Evolutionary conservation across 1,284 basidiomycete genomes (phyloP).

Genomic region (Ceratobasidium sp.): DNA sequence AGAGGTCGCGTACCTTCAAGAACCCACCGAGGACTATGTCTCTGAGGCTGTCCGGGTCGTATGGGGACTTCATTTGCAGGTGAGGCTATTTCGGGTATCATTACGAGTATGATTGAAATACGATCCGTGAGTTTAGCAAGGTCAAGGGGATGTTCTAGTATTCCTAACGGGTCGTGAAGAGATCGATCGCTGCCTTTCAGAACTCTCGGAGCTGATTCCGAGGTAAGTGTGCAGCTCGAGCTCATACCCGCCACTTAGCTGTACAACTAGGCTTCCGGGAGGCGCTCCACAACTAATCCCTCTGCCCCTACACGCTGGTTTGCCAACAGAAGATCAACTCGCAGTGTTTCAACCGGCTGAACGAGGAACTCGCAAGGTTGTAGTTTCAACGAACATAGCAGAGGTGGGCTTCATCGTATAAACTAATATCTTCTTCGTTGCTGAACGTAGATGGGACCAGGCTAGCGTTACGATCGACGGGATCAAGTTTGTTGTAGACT

Average conservation of each 20-base stretch:
- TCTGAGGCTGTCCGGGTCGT: slow-evolving; percentile 84
- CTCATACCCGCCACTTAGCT: slow-evolving; percentile 8
- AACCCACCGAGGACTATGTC: slow-evolving; percentile 84
- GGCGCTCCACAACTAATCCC: slow-evolving; percentile 70
- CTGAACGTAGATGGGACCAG: slow-evolving; percentile 55
- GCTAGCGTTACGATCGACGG: slow-evolving; percentile 97
- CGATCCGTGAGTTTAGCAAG: slow-evolving; percentile 60
- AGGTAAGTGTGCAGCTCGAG: slow-evolving; percentile 63
- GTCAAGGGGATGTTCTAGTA: slow-evolving; percentile 89
- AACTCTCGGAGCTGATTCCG: slow-evolving; percentile 79
- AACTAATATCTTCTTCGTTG: too few relatives aligned
- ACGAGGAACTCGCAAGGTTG: slow-evolving; percentile 83
- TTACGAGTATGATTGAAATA: not conserved
- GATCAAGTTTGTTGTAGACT: slow-evolving; percentile 94
- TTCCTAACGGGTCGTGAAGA: slow-evolving; percentile 98
- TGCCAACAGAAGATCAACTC: slow-evolving; percentile 87
- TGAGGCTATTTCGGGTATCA: slow-evolving; percentile 54
- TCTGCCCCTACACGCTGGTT: slow-evolving; percentile 87
- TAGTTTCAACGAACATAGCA: slow-evolving; percentile 95
- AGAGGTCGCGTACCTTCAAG: slow-evolving; percentile 78
- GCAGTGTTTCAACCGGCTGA: slow-evolving; percentile 83
- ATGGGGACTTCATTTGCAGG: slow-evolving; percentile 87
- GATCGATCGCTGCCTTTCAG: slow-evolving; percentile 88
- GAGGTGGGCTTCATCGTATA: slow-evolving; percentile 65
- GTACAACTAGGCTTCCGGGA: slow-evolving; percentile 69